Evolutionary conservation across 1,284 basidiomycete genomes (phyloP).

Genomic region (Rhodotorula sp.): DNA sequence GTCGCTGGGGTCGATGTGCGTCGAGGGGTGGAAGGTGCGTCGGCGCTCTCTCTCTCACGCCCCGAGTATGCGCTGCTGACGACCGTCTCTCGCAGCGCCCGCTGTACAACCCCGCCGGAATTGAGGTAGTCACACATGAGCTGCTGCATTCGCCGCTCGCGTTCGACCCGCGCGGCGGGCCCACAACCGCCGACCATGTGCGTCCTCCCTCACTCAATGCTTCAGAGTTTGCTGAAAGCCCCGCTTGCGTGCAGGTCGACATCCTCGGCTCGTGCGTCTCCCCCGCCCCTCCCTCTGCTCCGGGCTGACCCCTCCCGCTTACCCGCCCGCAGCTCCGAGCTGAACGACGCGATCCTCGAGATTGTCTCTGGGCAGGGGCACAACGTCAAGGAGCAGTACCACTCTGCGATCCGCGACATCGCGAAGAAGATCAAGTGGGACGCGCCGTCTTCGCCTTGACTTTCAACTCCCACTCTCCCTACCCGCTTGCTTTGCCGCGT

Average conservation of each 20-base stretch:
- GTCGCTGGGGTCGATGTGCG: slow-evolving; percentile 92
- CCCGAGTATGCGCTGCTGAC: no score
- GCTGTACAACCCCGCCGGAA: slow-evolving; percentile 91
- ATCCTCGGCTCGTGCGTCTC: slow-evolving; percentile 65
- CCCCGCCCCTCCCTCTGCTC: neutral
- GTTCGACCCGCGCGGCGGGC: slow-evolving; percentile 79
- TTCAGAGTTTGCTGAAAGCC: neutral
- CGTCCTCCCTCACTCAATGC: neutral
- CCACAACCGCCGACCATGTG: slow-evolving; percentile 64
- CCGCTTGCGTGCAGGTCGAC: slow-evolving; percentile 65
- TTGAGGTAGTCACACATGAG: slow-evolving; percentile 83
- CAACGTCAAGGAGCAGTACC: slow-evolving; percentile 61
- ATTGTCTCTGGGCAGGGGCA: slow-evolving; percentile 73
- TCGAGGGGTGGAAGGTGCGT: slow-evolving; percentile 79
- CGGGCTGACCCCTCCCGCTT: neutral
- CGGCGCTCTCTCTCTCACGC: no score
- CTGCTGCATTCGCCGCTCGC: slow-evolving; percentile 80
- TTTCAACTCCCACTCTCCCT: neutral
- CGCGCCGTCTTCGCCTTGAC: slow-evolving; percentile 20
- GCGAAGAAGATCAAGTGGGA: slow-evolving; percentile 77
- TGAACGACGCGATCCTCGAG: slow-evolving; percentile 90
- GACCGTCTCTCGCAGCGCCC: slow-evolving; percentile 53
- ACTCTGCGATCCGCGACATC: slow-evolving; percentile 79
- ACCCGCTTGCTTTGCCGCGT: neutral
- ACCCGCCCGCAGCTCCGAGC: slow-evolving; percentile 54